Base-by-base conservation (phyloP, 202 grass and related monocot species). In the Digitaria exilis region DNA sequence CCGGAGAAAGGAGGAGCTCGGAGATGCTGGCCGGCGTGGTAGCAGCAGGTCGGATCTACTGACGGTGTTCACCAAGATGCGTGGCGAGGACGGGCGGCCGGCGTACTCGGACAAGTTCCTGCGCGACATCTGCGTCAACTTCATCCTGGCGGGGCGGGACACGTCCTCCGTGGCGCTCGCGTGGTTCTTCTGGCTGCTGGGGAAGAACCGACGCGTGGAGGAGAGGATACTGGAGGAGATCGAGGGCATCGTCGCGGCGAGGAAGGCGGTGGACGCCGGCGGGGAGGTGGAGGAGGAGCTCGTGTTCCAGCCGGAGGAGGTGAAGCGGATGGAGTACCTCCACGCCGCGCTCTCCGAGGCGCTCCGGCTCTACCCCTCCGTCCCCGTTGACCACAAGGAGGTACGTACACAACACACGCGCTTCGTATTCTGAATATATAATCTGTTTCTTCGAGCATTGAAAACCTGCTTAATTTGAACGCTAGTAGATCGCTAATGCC, bases 371-470 rank as follows among this genome's bases (percentile, higher is more conserved):
- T 99, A 99, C 75, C 96, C 96, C 0, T 96, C 96, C 29, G 93
- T 99, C 7, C 96, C 96, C 25, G 92, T 99, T 13, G 96, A 99
- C 84, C 96, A 99, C 82, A 99, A 99, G 81, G 96, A 99, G 96
- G 96, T 96, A 89, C 26, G 26, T 24, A 25, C 31, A 15, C 10
- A 63, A 51, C 13, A 7, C 45, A 28, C 18, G 15, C 14, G n/a
- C 11, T 65, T 60, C 57, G 16, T 60, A 5, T 15, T 14, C 12
- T 31, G 1, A 71, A 43, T 77, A 76, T n/a, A n/a, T n/a, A n/a
- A n/a, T n/a, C n/a, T n/a, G n/a, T n/a, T 8, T 39, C 37, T 37
- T 6, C 37, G 37, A 39, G 37, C 7, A 39, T 39, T 39, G 6
- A 5, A 5, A 7, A 39, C 9, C 37, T 39, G 37, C 7, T 39